These are phyloP conservation scores for Paramyrothecium sp. DNA, from an alignment of 2,329 filamentous ascomycete genomes.

Conservation along the genomic window DNA sequence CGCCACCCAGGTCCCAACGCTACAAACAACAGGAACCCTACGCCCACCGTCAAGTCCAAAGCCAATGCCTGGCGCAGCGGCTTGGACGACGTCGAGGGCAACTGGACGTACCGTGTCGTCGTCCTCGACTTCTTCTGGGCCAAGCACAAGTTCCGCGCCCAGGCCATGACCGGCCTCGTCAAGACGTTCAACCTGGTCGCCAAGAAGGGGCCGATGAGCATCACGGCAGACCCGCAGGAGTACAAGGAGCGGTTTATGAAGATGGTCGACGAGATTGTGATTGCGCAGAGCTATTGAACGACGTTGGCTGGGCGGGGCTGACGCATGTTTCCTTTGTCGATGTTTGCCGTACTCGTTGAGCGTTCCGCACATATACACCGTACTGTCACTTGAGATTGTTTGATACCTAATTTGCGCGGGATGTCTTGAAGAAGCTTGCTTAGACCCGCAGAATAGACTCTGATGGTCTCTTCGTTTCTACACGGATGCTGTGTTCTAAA, in stretches of 20 bases:
- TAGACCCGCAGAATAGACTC: too few species aligned
- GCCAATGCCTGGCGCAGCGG: conserved; percentile 57
- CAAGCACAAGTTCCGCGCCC: conserved; percentile 67
- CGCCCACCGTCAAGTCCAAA: conserved; percentile 34
- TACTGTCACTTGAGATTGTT: neutral
- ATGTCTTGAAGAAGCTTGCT: too few species aligned
- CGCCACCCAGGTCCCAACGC: conserved; percentile 32
- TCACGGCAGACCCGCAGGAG: conserved; percentile 67
- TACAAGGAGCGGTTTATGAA: conserved; percentile 56
- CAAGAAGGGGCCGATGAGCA: conserved; percentile 69
- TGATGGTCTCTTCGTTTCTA: too few species aligned
- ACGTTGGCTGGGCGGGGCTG: neutral
- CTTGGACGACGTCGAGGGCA: conserved; percentile 57
- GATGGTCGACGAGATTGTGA: conserved; percentile 44
- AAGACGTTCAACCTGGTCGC: conserved; percentile 62
- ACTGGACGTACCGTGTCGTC: conserved; percentile 65
- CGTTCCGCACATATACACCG: neutral
- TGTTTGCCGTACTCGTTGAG: neutral
- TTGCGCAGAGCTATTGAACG: conserved; percentile 10
- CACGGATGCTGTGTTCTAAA: too few species aligned
- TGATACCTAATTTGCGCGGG: neutral
- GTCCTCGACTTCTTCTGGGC: conserved; percentile 79
- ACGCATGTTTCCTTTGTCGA: neutral
- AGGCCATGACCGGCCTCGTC: conserved; percentile 64
- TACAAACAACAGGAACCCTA: conserved; percentile 17